Evolutionary conservation across 1,284 basidiomycete species (phyloP).

Genomic region (Puccinia triticina): DNA sequence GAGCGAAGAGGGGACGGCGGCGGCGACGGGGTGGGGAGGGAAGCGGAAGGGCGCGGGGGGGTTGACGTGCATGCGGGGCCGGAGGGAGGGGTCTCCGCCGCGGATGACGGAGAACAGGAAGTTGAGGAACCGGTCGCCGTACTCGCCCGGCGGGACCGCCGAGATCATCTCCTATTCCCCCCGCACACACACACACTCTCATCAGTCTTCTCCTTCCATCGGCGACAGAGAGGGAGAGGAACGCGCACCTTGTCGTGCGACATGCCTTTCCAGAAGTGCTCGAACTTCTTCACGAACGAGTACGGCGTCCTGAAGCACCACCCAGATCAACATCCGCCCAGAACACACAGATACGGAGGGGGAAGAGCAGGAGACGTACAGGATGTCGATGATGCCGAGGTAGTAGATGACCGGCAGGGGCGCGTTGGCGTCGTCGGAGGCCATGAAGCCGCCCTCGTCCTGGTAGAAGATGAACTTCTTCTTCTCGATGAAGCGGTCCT

Average conservation of each 20-base stretch:
- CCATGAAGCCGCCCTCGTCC: constrained; percentile 89
- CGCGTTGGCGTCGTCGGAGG: constrained; percentile 81
- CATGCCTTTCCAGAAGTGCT: constrained; percentile 90
- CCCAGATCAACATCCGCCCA: not conserved
- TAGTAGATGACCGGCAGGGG: constrained; percentile 84
- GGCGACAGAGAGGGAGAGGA: constrained; percentile 50
- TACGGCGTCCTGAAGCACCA: constrained; percentile 20
- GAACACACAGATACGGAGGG: too few relatives aligned
- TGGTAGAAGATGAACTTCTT: constrained; percentile 91
- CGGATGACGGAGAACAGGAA: constrained; percentile 87
- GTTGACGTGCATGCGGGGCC: constrained; percentile 64
- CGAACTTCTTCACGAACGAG: constrained; percentile 71
- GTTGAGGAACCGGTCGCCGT: constrained; percentile 80
- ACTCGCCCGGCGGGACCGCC: constrained; percentile 80
- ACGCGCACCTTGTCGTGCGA: constrained; percentile 76
- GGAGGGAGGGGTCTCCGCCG: constrained; percentile 71
- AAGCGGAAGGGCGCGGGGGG: not conserved
- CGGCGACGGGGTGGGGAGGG: not conserved
- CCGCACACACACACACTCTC: too few relatives aligned
- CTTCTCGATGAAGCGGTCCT: constrained; percentile 69
- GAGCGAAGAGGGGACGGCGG: too few relatives aligned
- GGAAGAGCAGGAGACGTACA: constrained; percentile 57
- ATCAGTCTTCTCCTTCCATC: constrained; percentile 45
- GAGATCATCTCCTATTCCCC: constrained; percentile 91
- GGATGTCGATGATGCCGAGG: constrained; percentile 61